These are phyloP conservation scores for Pisolithus tinctorius DNA, from an alignment of 768 basidiomycete species.

Conservation along the genomic window DNA sequence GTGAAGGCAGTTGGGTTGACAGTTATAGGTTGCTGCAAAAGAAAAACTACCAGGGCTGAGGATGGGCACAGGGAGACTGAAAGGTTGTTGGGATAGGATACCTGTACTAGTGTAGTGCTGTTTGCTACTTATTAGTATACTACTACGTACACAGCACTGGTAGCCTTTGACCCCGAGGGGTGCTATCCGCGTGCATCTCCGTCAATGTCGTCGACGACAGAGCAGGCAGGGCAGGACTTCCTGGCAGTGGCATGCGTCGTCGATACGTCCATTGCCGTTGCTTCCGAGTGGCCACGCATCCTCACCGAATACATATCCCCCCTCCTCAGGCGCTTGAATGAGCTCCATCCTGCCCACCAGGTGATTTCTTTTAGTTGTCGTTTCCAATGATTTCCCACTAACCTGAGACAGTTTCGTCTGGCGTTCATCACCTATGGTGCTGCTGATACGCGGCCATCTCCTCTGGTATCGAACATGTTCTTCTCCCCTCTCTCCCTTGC, in stretches of 20 bases:
- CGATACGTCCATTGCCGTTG: constrained; percentile 53
- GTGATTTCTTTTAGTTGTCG: constrained; percentile 20
- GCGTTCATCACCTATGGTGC: constrained; percentile 61
- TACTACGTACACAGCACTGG: too few species aligned
- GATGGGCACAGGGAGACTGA: background rate
- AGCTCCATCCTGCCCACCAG: constrained; percentile 33
- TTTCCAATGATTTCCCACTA: background rate
- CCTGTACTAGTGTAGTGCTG: background rate
- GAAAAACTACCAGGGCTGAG: background rate
- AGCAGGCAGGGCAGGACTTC: constrained; percentile 18
- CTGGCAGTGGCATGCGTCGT: constrained; percentile 52
- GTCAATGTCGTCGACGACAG: constrained; percentile 15
- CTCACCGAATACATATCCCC: constrained; percentile 42
- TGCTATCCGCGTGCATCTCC: background rate
- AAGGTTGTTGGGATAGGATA: background rate
- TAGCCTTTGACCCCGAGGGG: too few species aligned
- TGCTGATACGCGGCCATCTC: constrained; percentile 47
- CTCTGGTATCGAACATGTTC: constrained; percentile 51
- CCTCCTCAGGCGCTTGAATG: constrained; percentile 46
- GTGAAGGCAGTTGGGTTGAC: background rate
- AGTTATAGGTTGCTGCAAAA: background rate
- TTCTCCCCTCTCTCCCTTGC: constrained; percentile 41
- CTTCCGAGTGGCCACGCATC: constrained; percentile 44
- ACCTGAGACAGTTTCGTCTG: constrained; percentile 29
- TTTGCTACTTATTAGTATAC: too few species aligned